Conservation (phyloP, 2,329 filamentous ascomycete genomes). For the Monilinia polystroma region DNA sequence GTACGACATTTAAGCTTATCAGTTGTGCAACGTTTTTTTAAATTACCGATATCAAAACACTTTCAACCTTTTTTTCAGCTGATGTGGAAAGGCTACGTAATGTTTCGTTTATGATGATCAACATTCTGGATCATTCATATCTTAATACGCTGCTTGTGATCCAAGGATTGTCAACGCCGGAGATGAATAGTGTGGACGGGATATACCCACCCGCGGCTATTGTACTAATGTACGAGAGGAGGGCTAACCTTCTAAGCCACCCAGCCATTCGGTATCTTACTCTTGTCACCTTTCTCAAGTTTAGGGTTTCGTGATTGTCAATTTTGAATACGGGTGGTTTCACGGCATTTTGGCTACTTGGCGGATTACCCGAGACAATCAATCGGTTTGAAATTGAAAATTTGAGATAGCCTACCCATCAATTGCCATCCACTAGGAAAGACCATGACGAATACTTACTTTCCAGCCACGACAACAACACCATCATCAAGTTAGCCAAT, state of each 20-base stretch:
- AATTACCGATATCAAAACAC: neutral
- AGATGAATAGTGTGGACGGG: neutral
- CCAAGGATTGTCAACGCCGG: neutral
- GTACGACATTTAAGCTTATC: slow-evolving; percentile 13
- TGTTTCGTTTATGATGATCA: neutral
- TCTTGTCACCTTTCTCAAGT: neutral
- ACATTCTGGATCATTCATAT: neutral
- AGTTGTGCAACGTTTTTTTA: neutral
- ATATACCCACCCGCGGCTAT: neutral
- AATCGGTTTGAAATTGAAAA: neutral
- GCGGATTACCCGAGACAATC: neutral
- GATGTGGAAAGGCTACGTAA: neutral
- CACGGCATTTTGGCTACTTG: neutral
- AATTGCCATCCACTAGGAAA: neutral
- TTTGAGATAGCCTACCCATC: neutral
- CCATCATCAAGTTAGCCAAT: neutral
- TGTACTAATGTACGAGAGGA: neutral
- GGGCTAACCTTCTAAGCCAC: neutral
- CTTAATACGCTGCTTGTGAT: neutral
- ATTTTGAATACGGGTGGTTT: neutral
- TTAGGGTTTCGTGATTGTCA: neutral
- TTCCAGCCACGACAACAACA: neutral
- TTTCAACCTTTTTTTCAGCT: neutral
- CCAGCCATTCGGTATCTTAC: neutral
- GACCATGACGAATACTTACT: neutral